These are phyloP conservation scores for Collybia mongolica DNA, from an alignment of 768 basidiomycete species.

Conservation along the genomic window DNA sequence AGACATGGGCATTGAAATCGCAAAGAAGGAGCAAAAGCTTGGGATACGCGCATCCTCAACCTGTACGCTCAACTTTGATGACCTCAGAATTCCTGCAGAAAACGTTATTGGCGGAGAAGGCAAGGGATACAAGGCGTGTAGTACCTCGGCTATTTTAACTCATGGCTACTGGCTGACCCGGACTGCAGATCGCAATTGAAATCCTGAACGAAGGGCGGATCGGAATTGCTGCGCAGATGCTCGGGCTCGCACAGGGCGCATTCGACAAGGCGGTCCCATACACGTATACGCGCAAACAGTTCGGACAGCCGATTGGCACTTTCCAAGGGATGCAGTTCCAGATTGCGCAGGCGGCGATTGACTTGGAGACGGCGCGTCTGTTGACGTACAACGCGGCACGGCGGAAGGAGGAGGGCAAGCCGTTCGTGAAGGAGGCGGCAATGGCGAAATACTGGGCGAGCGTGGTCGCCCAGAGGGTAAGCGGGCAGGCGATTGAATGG, in stretches of 20 bases:
- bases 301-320: conserved; percentile 88
- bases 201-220: conserved; percentile 96
- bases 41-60: conserved; percentile 97
- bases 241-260: conserved; percentile 95
- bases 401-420: conserved; percentile 85
- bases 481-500: conserved; percentile 94
- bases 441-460: conserved; percentile 97
- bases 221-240: conserved; percentile 98
- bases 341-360: conserved; percentile 84
- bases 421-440: conserved; percentile 92
- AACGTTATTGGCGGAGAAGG: conserved; percentile 93
- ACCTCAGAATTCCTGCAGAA: conserved; percentile 77
- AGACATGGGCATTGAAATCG: conserved; percentile 95
- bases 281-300: conserved; percentile 92
- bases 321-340: conserved; percentile 98
- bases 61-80: conserved; percentile 93
- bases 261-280: conserved; percentile 96
- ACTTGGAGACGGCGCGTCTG: conserved; percentile 88
- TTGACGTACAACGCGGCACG: conserved; percentile 97
- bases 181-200: conserved; percentile 81
- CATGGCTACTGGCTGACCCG: neutral
- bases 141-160: neutral
- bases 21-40: conserved; percentile 98
- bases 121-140: conserved; percentile 79
- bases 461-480: conserved; percentile 84